Evolutionary conservation across 805 yeast genomes (phyloP).

Genomic region (Cyberlindnera suaveolens): DNA sequence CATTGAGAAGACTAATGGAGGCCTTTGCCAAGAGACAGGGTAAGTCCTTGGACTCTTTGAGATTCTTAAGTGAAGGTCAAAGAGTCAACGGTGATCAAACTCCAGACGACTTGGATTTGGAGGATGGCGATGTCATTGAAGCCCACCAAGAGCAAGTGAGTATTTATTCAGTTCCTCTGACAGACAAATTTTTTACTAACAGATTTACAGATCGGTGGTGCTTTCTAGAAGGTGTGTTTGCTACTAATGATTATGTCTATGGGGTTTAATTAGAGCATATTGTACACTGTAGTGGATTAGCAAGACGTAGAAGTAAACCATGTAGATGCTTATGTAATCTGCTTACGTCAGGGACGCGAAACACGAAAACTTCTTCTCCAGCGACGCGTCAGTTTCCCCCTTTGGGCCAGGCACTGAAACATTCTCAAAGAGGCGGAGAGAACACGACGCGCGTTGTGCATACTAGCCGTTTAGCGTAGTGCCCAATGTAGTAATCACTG

Average conservation of each 20-base stretch:
- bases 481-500: too few species aligned
- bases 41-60: conserved; percentile 69
- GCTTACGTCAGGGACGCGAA: conserved; percentile 5
- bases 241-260: background rate
- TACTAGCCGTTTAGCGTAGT: too few species aligned
- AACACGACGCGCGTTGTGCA: too few species aligned
- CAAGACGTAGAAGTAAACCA: too few species aligned
- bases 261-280: background rate
- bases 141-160: conserved; percentile 95
- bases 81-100: conserved; percentile 84
- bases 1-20: conserved; percentile 90
- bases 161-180: conserved; percentile 20
- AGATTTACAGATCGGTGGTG: conserved; percentile 15
- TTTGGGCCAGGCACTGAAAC: background rate
- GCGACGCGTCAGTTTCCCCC: background rate
- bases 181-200: conserved; percentile 21
- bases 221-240: conserved; percentile 1
- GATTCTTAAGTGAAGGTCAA: conserved; percentile 92
- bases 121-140: conserved; percentile 93
- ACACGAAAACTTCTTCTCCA: background rate
- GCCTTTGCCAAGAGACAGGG: conserved; percentile 98
- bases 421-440: too few species aligned
- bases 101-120: conserved; percentile 88
- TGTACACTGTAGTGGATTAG: background rate
- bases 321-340: too few species aligned